Conservation (phyloP, 2,329 filamentous ascomycete genomes). For the Passalora sequoiae region DNA sequence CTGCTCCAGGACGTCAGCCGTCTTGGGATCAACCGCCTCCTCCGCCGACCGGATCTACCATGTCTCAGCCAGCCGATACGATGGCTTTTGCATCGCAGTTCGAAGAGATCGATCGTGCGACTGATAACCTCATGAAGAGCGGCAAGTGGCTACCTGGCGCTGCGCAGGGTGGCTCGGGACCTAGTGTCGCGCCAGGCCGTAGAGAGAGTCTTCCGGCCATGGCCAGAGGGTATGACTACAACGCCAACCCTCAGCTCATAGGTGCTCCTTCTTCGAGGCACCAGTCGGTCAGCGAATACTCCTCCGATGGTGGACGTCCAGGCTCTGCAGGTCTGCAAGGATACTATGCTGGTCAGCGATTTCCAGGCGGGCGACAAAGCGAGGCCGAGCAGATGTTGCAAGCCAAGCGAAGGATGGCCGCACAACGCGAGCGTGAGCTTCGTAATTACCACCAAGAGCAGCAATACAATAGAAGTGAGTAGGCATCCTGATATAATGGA, state of each 20-base stretch:
- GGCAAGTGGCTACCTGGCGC: constrained; percentile 70
- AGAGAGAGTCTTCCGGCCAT: constrained; percentile 71
- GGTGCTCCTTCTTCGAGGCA: constrained; percentile 65
- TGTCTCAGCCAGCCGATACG: constrained; percentile 58
- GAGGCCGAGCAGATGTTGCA: constrained; percentile 99
- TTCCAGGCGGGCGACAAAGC: constrained; percentile 75
- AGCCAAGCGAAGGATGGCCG: constrained; percentile 98
- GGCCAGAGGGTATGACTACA: constrained; percentile 37
- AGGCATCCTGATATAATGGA: neutral
- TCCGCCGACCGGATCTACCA: constrained; percentile 67
- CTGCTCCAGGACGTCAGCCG: constrained; percentile 57
- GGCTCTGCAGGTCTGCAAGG: constrained; percentile 78
- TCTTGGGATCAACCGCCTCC: constrained; percentile 63
- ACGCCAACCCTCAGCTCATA: constrained; percentile 61
- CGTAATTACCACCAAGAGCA: constrained; percentile 99
- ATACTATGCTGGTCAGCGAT: constrained; percentile 90
- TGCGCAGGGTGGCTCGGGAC: constrained; percentile 33
- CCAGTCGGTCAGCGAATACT: constrained; percentile 77
- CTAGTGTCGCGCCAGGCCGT: constrained; percentile 47
- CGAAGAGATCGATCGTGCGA: constrained; percentile 92
- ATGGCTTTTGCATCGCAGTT: constrained; percentile 80
- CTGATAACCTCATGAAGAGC: constrained; percentile 94
- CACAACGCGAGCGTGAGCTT: constrained; percentile 96
- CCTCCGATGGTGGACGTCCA: constrained; percentile 62
- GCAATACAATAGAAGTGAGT: constrained; percentile 97